These are phyloP conservation scores for Blastomyces emzantsi DNA, from an alignment of 2,329 filamentous ascomycete genomes.

Conservation along the genomic window DNA sequence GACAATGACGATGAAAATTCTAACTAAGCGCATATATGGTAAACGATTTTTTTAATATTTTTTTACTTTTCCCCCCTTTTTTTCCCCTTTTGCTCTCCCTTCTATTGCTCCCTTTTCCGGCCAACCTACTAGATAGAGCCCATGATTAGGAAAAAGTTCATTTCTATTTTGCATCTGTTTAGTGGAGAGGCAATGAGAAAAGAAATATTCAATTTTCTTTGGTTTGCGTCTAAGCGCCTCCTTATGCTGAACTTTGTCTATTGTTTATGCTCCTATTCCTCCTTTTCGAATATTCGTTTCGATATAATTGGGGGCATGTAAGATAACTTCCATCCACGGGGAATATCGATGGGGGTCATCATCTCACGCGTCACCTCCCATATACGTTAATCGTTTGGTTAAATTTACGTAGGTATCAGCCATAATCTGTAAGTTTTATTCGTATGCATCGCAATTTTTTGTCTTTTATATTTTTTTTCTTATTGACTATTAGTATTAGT, in stretches of 20 bases:
- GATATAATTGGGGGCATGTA: neutral
- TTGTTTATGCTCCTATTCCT: neutral
- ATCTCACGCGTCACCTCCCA: neutral
- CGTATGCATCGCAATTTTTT: neutral
- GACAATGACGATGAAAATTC: neutral
- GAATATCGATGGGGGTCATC: neutral
- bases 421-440: neutral
- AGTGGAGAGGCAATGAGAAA: neutral
- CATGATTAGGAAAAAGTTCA: neutral
- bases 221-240: neutral
- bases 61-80: neutral
- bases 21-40: neutral
- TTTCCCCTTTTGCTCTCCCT: slow-evolving; percentile 2
- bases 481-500: neutral
- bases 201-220: neutral
- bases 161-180: neutral
- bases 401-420: neutral
- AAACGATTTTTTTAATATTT: slow-evolving; percentile 5
- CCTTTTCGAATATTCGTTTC: neutral
- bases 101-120: neutral
- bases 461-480: neutral
- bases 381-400: neutral
- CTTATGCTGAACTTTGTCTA: neutral
- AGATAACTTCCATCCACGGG: neutral
- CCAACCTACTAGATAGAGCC: too few species aligned